These are phyloP conservation scores for Tuber brumale DNA, from an alignment of 495 filamentous ascomycete species.

Conservation along the genomic window DNA sequence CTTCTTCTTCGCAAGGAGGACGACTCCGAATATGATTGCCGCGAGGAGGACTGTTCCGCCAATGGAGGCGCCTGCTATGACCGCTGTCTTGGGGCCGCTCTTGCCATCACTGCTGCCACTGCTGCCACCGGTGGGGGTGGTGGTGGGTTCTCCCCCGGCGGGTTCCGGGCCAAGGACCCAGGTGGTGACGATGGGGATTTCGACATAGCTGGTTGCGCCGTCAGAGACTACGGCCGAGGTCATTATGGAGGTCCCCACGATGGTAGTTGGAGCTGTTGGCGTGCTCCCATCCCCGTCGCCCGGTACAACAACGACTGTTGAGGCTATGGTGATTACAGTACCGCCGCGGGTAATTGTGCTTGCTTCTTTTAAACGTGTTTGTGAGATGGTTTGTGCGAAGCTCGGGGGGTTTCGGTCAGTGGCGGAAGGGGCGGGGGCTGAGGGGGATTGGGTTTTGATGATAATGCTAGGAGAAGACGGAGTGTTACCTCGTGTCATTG, in stretches of 20 bases:
- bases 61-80: not conserved
- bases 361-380: not conserved
- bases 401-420: not conserved
- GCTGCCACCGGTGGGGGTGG: no score
- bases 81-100: not conserved
- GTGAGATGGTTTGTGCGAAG: slow-evolving; percentile 1
- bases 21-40: not conserved
- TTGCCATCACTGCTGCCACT: not conserved
- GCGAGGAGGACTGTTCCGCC: not conserved
- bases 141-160: not conserved
- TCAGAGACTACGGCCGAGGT: not conserved
- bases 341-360: not conserved
- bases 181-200: not conserved
- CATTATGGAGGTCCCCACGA: not conserved
- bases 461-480: not conserved
- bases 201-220: not conserved
- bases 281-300: not conserved
- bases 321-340: not conserved
- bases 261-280: not conserved
- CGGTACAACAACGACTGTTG: not conserved
- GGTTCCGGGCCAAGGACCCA: not conserved
- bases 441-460: not conserved
- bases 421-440: not conserved
- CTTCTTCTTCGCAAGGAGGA: not conserved
- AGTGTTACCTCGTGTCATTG: not conserved